phyloP scores from a whole-genome alignment of 768 basidiomycete genomes.

The Xerocomellus amylosporus region DNA sequence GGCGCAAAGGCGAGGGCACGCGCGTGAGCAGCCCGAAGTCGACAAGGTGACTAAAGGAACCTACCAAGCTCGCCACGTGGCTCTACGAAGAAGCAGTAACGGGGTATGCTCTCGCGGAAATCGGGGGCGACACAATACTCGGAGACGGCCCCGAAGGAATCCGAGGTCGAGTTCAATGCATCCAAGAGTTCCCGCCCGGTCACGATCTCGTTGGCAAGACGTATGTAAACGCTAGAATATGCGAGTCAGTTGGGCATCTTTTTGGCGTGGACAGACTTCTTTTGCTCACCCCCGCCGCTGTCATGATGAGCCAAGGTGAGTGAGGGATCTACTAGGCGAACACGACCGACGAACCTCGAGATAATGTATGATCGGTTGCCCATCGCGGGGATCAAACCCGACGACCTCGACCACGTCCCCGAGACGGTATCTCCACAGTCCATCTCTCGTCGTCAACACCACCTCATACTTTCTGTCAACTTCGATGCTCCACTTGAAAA shows the following conservation, averaged over 20 bases:
- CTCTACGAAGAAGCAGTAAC: conserved; percentile 24
- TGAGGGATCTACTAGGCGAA: background rate
- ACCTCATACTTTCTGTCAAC: conserved; percentile 18
- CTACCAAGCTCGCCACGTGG: conserved; percentile 5
- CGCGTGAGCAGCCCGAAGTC: background rate
- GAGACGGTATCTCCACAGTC: conserved; percentile 24
- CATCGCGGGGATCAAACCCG: conserved; percentile 24
- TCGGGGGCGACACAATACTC: conserved; percentile 23
- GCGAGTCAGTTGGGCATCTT: background rate
- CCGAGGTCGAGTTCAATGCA: conserved; percentile 13
- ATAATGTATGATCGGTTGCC: conserved; percentile 22
- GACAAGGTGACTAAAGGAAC: background rate
- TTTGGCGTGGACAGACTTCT: background rate
- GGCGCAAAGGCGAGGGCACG: background rate
- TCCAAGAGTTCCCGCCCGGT: conserved; percentile 20
- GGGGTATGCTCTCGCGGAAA: conserved; percentile 12
- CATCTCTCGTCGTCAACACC: conserved; percentile 25
- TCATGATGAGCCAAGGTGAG: background rate
- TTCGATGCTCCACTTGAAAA: conserved; percentile 21
- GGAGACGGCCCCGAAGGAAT: conserved; percentile 19
- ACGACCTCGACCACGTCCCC: conserved; percentile 21
- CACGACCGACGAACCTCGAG: conserved; percentile 16
- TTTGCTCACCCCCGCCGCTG: conserved; percentile 24
- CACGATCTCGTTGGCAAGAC: conserved; percentile 23
- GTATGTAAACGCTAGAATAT: conserved; percentile 11